These are phyloP conservation scores for Grosmannia huntii DNA, from an alignment of 2,329 filamentous ascomycete genomes.

Conservation along the genomic window DNA sequence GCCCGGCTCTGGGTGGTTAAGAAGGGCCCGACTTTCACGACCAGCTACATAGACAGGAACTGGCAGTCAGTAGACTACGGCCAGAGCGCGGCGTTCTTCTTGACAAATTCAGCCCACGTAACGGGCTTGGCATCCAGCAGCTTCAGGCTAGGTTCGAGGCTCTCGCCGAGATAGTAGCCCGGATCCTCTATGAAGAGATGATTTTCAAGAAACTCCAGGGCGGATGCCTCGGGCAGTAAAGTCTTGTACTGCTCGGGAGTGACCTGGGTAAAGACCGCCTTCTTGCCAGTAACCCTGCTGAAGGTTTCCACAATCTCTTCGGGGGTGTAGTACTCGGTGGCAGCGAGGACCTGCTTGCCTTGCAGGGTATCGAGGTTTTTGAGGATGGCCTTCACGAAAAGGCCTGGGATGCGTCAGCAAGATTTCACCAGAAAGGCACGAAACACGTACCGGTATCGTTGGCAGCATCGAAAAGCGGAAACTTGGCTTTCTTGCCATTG, in stretches of 20 bases:
- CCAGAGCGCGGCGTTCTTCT: conserved; percentile 6
- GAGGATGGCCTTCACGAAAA: conserved; percentile 24
- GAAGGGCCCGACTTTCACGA: no score
- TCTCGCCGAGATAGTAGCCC: conserved; percentile 37
- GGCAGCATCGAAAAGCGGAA: conserved; percentile 22
- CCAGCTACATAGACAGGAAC: no score
- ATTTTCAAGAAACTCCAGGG: conserved; percentile 40
- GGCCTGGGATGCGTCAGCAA: background rate
- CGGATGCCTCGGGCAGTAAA: conserved; percentile 22
- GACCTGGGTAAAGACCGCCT: conserved; percentile 21
- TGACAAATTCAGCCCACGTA: conserved; percentile 27
- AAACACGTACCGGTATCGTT: conserved; percentile 22
- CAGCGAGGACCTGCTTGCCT: conserved; percentile 29
- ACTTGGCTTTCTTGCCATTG: conserved; percentile 14
- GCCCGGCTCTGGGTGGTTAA: no score
- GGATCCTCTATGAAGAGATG: conserved; percentile 36
- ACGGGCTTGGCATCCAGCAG: conserved; percentile 26
- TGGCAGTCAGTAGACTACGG: background rate
- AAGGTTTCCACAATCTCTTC: conserved; percentile 27
- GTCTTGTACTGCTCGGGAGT: conserved; percentile 25
- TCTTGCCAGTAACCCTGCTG: conserved; percentile 23
- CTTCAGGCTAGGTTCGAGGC: conserved; percentile 24
- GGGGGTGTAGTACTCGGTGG: conserved; percentile 27
- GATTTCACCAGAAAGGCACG: background rate
- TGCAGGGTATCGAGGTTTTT: conserved; percentile 23